A percentile compares a stretch with the other conserved stretches of the same genome.
Evolutionary conservation across 805 yeast species (phyloP).

Genomic region (Cyberlindnera subsufficiens): DNA sequence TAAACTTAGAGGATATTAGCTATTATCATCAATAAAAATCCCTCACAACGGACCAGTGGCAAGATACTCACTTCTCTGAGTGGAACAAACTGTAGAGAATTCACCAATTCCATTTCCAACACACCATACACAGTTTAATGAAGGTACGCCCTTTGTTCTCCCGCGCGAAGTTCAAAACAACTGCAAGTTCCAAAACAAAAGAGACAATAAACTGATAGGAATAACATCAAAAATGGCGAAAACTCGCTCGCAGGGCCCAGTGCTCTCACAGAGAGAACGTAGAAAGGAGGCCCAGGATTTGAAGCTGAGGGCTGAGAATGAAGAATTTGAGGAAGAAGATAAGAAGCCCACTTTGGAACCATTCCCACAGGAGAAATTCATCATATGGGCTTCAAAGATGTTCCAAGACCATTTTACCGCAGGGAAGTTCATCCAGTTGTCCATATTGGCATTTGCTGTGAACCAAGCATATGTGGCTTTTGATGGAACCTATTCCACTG

Average conservation of each 20-base stretch:
- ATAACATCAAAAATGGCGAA: conserved; percentile 5
- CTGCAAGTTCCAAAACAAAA: background rate
- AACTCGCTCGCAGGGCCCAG: conserved; percentile 13
- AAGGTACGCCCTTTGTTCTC: no score
- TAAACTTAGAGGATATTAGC: background rate
- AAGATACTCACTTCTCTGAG: background rate
- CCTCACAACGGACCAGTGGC: background rate
- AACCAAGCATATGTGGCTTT: conserved; percentile 19
- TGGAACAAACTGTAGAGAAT: conserved; percentile 1
- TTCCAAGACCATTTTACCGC: conserved; percentile 17
- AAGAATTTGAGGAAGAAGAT: conserved; percentile 5
- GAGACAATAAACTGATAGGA: background rate
- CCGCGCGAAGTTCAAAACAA: no score
- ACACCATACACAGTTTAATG: no score
- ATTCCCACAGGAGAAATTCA: conserved; percentile 19
- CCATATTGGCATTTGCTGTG: conserved; percentile 19
- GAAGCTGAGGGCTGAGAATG: conserved; percentile 2
- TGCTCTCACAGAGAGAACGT: conserved; percentile 20
- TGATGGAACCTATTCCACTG: conserved; percentile 7
- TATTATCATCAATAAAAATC: background rate
- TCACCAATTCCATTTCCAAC: background rate
- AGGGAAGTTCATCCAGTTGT: conserved; percentile 22
- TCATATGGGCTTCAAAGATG: conserved; percentile 12
- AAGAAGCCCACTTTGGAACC: background rate
- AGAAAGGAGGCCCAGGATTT: conserved; percentile 8